Base-by-base conservation (phyloP, 2,329 filamentous ascomycete genomes). In the Fusarium sp. region DNA sequence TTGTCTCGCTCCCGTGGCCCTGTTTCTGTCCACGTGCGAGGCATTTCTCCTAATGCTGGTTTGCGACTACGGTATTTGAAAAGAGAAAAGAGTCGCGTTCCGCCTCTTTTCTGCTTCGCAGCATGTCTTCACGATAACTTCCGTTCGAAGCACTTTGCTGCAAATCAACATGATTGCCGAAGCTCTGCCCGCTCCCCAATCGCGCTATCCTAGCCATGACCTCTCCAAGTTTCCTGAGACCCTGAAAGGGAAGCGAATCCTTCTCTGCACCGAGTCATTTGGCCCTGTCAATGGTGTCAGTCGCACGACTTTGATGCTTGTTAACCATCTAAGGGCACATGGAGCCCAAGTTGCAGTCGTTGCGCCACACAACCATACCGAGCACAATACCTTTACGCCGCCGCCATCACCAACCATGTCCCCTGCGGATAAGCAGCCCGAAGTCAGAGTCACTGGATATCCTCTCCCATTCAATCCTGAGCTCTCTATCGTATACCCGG, bases 251-350 rank as follows among this genome's bases (percentile, higher is more conserved):
- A 91, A 89, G 79, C 87, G 87, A 69, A 85, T 93, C 68, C 81
- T 93, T 12, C 85, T 93, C 12, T 91, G 90, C 68, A 93, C 91
- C 18, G 91, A 93, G 78, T 93, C 90, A 1, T 91, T 92, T 64
- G 91, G 91, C 6, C 91, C 91, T 0, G 89, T 93, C 77, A 93
- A 93, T 76, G 91, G 91, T n/a, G 91, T 93, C 49, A 92, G 89
- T 75, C 86, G 90, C 68, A 93, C 91, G 8, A 93, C 91, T 0
- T 83, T 90, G 73, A 92, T 90, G 84, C 85, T 93, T 56, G 89
- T 93, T 59, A 88, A 90, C 77, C 91, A 93, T 72, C 83, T 93
- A 25, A 87, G 90, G 62, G 82, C 82, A n/a, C 83, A 93, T 72
- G 91, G 89, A 25, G 90, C 87, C 15, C 85, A 90, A 22, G 87